A percentile compares a stretch with the other conserved stretches of the same genome.
These are phyloP conservation scores for Penicillium sp. DNA, from an alignment of 2,329 filamentous ascomycete species.

Conservation along the genomic window DNA sequence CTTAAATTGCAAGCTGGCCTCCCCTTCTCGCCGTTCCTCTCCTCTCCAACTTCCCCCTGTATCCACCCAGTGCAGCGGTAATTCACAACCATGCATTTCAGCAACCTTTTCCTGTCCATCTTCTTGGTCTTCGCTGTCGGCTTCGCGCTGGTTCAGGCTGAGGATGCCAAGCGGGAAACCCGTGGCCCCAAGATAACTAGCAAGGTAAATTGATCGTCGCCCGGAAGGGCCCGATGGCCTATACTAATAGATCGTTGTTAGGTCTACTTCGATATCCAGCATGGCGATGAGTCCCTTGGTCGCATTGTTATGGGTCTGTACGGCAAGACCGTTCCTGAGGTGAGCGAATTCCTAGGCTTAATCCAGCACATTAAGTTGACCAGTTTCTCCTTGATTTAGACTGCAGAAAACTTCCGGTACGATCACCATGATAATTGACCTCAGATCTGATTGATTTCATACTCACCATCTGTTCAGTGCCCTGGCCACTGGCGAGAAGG, in stretches of 20 bases:
- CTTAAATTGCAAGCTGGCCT: constrained; percentile 39
- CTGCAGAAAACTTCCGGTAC: constrained; percentile 64
- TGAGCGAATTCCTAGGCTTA: constrained; percentile 27
- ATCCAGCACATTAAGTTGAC: neutral
- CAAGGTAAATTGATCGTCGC: constrained; percentile 59
- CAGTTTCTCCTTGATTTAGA: constrained; percentile 42
- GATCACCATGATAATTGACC: constrained; percentile 3
- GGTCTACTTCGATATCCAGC: constrained; percentile 67
- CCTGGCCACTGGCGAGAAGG: constrained; percentile 66
- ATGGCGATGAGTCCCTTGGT: constrained; percentile 62
- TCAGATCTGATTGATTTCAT: neutral
- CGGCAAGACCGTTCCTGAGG: constrained; percentile 67
- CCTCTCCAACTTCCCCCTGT: constrained; percentile 15
- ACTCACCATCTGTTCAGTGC: constrained; percentile 39
- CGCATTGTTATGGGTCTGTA: constrained; percentile 65
- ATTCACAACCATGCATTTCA: constrained; percentile 36
- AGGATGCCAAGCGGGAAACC: constrained; percentile 61
- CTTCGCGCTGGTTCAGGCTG: constrained; percentile 69
- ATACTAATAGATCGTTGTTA: constrained; percentile 24
- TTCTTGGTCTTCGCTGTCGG: constrained; percentile 73
- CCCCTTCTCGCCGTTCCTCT: constrained; percentile 13
- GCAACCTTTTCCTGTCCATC: constrained; percentile 57
- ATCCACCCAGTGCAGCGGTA: constrained; percentile 20
- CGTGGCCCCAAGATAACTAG: constrained; percentile 87
- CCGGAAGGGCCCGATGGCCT: neutral